Evolutionary conservation across 2,329 filamentous ascomycete genomes (phyloP), one percentile per base, ranked within the genome.

Genomic region (Monilinia fructigena): DNA sequence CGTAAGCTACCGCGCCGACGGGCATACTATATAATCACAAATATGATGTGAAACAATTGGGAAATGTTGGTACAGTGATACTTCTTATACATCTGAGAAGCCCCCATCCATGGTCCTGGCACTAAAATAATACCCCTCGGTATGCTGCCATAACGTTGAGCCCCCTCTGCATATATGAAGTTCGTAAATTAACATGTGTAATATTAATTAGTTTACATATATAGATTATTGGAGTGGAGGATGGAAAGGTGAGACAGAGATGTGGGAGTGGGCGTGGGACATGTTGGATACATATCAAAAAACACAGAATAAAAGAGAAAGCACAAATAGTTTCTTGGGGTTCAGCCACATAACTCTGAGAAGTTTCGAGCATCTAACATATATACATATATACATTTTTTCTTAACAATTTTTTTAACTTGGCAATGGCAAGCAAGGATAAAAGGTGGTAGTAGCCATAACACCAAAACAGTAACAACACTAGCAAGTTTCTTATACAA

Each of bases 71-170:
- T 23, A 23, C 26, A 60, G 28, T 50, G 56, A 10, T 60, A 38
- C 26, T 23, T 35, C 26, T 48, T 38, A 45, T 50, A 48, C 45
- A 55, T 6, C 45, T 50, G 20, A 26, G 58, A 50, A 18, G 28
- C 45, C 45, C 45, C 23, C 56, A 14, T 20, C 45, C 28, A 1
- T 20, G 23, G 45, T 28, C 7, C 42, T 60, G 45, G 56, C 45
- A 38, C 45, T n/a, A 14, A 38, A 12, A 38, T 26, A 38, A 60
- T 23, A 35, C 42, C 28, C 20, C 20, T 23, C 28, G 56, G 28
- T 48, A 48, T 60, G 42, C 56, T 60, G 42, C 56, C 28, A 48
- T 45, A 60, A 48, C 31, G 26, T 48, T 40, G 40, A 59, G 56
- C 35, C 23, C 11, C 14, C n/a, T 48, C 35, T 48, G 20, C n/a